Base-by-base conservation (phyloP, 1,139 yeast species). In the Meyerozyma elateridarum region DNA sequence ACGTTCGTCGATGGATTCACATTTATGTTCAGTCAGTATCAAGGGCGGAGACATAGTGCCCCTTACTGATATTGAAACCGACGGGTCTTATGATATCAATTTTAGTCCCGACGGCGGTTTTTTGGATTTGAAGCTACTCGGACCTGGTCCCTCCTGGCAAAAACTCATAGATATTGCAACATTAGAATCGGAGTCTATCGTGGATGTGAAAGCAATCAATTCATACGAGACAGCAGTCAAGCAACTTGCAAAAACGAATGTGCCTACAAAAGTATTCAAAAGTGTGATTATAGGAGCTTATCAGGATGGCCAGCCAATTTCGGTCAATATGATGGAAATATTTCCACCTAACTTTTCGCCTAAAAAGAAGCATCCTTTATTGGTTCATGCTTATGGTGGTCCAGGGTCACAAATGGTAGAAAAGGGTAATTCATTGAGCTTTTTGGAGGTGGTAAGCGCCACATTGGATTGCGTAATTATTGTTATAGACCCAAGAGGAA, bases 401-500 rank as follows among this genome's bases (percentile, higher is more conserved):
- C 99, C 99, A 0, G 96, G 95, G 0, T 82, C 95, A 1, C 91
- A 83, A 51, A 71, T 75, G 20, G 82, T 82, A 4, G 70, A 62
- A 28, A 72, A 80, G 35, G 50, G 62, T 25, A 81, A 71, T 43
- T 51, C 55, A 2, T 57, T 80, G 27, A 83, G 76, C 22, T 85
- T 85, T 53, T 84, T 83, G 48, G 82, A 82, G 29, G 69, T 81
- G 7, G 72, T 81, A 1, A 73, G 85, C 9, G 77, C 95, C 1
- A 63, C 73, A 3, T 58, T 84, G 34, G 80, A 84, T 46, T 81
- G 87, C 0, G 72, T 91, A 20, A 87, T 89, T 0, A 70, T 91
- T 25, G 73, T 80, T 20, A 81, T 91, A 22, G 99, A 91, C 47
- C 98, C 98, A 6, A 69, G 98, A 47, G 98, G 98, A 2, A 89